phyloP scores from a whole-genome alignment of 495 filamentous ascomycete species.

The Xylaria flabelliformis region DNA sequence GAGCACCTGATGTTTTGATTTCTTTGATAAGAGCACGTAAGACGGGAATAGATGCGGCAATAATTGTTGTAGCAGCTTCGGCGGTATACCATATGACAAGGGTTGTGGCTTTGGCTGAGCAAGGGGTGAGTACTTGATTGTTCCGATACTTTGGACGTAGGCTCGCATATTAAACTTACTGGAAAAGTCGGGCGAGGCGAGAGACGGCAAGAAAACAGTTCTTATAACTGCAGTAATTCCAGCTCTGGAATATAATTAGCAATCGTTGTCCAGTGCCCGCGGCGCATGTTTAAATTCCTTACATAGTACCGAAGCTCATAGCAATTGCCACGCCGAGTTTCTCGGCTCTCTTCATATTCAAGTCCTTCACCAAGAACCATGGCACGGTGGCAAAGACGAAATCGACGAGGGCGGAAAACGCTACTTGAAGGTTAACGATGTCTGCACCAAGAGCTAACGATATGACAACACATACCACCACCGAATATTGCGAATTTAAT shows the following conservation, averaged over 20 bases:
- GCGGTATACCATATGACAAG: conserved; percentile 45
- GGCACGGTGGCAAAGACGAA: conserved; percentile 45
- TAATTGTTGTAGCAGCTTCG: conserved; percentile 45
- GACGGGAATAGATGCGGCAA: conserved; percentile 47
- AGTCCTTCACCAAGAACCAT: conserved; percentile 43
- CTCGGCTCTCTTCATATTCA: conserved; percentile 45
- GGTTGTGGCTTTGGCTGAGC: conserved; percentile 16
- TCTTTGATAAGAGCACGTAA: conserved; percentile 44
- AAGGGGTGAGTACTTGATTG: not conserved
- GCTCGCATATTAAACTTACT: conserved; percentile 8
- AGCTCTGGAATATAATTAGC: conserved; percentile 16
- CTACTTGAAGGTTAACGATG: conserved; percentile 13
- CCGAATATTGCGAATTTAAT: conserved; percentile 40
- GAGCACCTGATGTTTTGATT: conserved; percentile 31
- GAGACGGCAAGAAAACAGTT: conserved; percentile 9
- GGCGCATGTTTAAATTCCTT: conserved; percentile 13
- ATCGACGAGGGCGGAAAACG: conserved; percentile 47
- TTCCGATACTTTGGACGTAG: not conserved
- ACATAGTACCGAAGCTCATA: conserved; percentile 50
- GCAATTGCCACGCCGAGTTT: conserved; percentile 45
- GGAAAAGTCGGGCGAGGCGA: not conserved
- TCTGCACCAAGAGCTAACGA: not conserved
- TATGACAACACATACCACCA: conserved; percentile 34
- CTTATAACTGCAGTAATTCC: conserved; percentile 16
- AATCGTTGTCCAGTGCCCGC: not conserved